Evolutionary conservation across 306 rosid species (phyloP).

Genomic region (Elaeagnus macrophylla): DNA sequence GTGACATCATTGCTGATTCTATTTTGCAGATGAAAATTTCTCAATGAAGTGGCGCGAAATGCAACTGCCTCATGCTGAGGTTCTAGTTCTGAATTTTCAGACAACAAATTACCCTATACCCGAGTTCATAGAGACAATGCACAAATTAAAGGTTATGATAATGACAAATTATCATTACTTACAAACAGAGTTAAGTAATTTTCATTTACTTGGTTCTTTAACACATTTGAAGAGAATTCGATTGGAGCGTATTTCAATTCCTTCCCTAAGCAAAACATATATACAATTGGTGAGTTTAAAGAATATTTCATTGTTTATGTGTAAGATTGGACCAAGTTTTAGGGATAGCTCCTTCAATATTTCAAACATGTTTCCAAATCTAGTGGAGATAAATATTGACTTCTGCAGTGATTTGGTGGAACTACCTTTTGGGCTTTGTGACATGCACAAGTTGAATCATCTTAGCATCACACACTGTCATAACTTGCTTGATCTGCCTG

Average conservation of each 20-base stretch:
- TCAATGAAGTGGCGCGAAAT: conserved; percentile 36
- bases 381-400: conserved; percentile 49
- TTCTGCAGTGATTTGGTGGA: conserved; percentile 39
- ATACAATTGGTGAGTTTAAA: conserved; percentile 28
- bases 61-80: conserved; percentile 39
- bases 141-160: conserved; percentile 41
- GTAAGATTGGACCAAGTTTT: conserved; percentile 42
- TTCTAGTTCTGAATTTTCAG: conserved; percentile 40
- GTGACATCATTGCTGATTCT: conserved; percentile 9
- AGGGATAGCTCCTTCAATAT: conserved; percentile 12
- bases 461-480: conserved; percentile 54
- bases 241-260: conserved; percentile 40
- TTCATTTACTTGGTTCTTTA: conserved; percentile 24
- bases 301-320: conserved; percentile 57
- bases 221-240: conserved; percentile 36
- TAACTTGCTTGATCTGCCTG: conserved; percentile 38
- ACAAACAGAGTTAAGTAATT: conserved; percentile 28
- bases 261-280: conserved; percentile 19
- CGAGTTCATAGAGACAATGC: conserved; percentile 37
- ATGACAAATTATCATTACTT: conserved; percentile 34
- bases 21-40: conserved; percentile 46
- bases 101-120: conserved; percentile 33
- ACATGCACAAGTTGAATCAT: conserved; percentile 27
- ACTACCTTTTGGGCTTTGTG: conserved; percentile 32
- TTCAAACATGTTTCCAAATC: conserved; percentile 35